Base-by-base conservation (phyloP, 768 basidiomycete genomes). In the Trametes punicea region DNA sequence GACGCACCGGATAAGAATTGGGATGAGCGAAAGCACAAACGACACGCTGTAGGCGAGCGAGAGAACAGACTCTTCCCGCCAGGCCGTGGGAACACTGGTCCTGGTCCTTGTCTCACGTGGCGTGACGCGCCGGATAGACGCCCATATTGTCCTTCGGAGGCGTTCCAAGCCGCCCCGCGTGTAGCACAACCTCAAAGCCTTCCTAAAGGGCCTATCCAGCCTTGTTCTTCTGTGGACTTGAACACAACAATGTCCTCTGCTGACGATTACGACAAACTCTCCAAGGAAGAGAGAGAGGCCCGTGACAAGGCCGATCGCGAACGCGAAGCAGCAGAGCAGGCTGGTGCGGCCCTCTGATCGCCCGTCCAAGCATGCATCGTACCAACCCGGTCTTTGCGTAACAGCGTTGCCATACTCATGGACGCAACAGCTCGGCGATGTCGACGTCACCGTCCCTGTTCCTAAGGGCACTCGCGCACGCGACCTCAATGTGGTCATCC, bases 371-470 rank as follows among this genome's bases (percentile, higher is more conserved):
- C 59, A 67, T 41, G 60, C 59, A 51, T 54, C 51, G 46, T 52
- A 54, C 29, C 44, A 40, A 60, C 30, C n/a, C 42, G 53, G 49
- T 46, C 46, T 40, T 40, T 53, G 49, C 51, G 55, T 59, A 50
- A 52, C 64, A 93, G 92, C 84, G 16, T 76, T 99, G 59, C 97
- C 97, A 5, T 98, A 96, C 71, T 75, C 71, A 51, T 99, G 97
- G 97, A 85, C 73, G 44, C 97, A 99, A 68, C 85, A 93, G 64
- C 78, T 99, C 6, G 83, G 82, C 13, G 93, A 97, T 51, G 81
- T 97, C 20, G 90, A 96, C 59, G 73, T 99, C 49, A 75, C 80
- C 11, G 75, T 98, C 9, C 87, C 90, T 7, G 87, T 99, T 3
- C 90, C 93, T 5, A 82, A 87, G 56, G 96, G 94, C 15, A 96